phyloP scores from a whole-genome alignment of 1,284 basidiomycete genomes.

The Mycena citricolor region DNA sequence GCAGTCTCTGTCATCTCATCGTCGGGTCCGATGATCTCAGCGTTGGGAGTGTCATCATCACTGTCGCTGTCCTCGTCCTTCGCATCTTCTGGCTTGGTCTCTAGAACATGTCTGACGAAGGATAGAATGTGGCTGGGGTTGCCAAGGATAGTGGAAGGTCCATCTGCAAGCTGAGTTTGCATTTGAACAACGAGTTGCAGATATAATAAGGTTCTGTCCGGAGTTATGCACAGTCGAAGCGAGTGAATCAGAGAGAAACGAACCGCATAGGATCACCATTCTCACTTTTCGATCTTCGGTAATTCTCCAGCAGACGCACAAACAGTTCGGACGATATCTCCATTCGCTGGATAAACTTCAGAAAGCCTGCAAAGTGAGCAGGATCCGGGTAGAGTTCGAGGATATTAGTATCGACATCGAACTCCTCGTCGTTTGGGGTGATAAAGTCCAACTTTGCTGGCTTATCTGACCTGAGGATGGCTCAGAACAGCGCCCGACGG shows the following conservation, averaged over 20 bases:
- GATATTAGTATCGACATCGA: slow-evolving; percentile 55
- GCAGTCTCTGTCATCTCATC: slow-evolving; percentile 76
- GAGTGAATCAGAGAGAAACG: slow-evolving; percentile 18
- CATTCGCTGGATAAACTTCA: slow-evolving; percentile 63
- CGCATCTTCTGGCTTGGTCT: slow-evolving; percentile 28
- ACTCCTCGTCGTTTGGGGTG: slow-evolving; percentile 51
- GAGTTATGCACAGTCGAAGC: neutral
- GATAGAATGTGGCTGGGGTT: slow-evolving; percentile 71
- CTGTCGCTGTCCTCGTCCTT: slow-evolving; percentile 45
- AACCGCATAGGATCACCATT: slow-evolving; percentile 56
- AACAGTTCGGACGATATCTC: slow-evolving; percentile 76
- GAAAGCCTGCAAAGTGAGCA: slow-evolving; percentile 57
- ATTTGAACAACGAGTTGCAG: slow-evolving; percentile 80
- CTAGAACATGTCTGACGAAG: slow-evolving; percentile 75
- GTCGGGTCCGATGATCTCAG: slow-evolving; percentile 40
- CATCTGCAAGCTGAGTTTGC: slow-evolving; percentile 65
- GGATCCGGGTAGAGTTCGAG: slow-evolving; percentile 77
- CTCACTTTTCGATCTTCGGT: slow-evolving; percentile 48
- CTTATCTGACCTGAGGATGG: slow-evolving; percentile 27
- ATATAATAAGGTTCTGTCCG: slow-evolving; percentile 51
- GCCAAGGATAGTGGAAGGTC: slow-evolving; percentile 65
- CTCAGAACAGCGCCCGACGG: neutral
- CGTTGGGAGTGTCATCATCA: slow-evolving; percentile 56
- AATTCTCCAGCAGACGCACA: slow-evolving; percentile 68
- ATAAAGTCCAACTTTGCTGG: slow-evolving; percentile 41